Base-by-base conservation (phyloP, 768 basidiomycete species). In the Termitomyces sp. region DNA sequence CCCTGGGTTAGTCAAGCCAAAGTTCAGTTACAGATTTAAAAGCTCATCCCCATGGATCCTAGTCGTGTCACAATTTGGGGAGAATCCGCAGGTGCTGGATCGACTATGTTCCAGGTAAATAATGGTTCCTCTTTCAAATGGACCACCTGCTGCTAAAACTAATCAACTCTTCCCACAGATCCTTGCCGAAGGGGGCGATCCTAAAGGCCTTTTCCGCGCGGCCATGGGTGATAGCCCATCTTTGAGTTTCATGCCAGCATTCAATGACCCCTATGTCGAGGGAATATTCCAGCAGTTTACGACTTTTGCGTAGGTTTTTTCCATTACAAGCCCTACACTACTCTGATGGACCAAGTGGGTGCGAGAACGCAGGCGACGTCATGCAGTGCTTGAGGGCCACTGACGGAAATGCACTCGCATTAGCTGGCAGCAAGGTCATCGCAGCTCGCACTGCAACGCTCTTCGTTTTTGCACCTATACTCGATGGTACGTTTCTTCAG, bases 161-260 rank as follows among this genome's bases (percentile, higher is more conserved):
- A 21, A 58, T 43, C 9, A 10, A 35, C 21, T 31, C 16, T 46
- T 1, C 50, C 4, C 44, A 34, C 35, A 78, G 75, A 67, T 78
- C 29, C 66, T 76, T 14, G 74, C 65, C 11, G 71, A 78, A 45
- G 70, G 72, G 2, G 77, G 77, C 8, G 56, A 75, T 53, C 61
- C 70, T 27, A 62, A 72, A 54, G 69, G 71, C 17, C 68, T 78
- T 27, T 78, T 78, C 63, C 69, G 65, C 11, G 72, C 72, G 16
- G 74, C 73, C 7, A 77, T 78, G 71, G 77, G 73, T 6, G 76
- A 77, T 59, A 77, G 76, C 52, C 75, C 77, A 4, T 74, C 77
- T 4, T 62, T 75, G n/a, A 72, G 65, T 59, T 75, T 67, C 55
- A 62, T 69, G 45, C 74, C 76, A 1, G 44, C 62, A 4, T 74